Percentiles rank a stretch among this genome's conserved stretches.
These are phyloP conservation scores for Cutaneotrichosporon daszewskae DNA, from an alignment of 1,284 basidiomycete genomes.

Conservation along the genomic window DNA sequence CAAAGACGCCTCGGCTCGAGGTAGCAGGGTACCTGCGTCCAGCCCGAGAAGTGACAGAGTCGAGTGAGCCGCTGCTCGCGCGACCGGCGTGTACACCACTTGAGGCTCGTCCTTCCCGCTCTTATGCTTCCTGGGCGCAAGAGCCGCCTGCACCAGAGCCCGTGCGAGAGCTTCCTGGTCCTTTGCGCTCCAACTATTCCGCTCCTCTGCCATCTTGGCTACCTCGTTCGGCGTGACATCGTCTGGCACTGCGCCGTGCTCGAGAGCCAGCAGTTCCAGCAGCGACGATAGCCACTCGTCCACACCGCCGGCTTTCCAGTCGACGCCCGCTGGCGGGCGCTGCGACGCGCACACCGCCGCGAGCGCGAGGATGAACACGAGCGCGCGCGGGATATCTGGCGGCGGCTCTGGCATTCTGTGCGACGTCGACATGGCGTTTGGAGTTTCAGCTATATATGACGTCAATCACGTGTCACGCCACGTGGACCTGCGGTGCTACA, in stretches of 20 bases:
- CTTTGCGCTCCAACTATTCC: conserved; percentile 24
- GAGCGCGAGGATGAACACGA: conserved; percentile 32
- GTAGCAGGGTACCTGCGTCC: conserved; percentile 27
- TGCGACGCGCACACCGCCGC: conserved; percentile 27
- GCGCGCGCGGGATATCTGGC: conserved; percentile 7
- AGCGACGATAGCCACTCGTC: conserved; percentile 35
- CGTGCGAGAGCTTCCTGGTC: conserved; percentile 28
- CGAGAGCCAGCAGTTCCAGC: conserved; percentile 33
- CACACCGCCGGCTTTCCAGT: conserved; percentile 11
- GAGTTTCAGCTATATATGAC: too few relatives aligned
- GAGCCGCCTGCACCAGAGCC: conserved; percentile 33
- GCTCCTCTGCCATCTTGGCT: conserved; percentile 22
- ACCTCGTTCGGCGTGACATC: conserved; percentile 27
- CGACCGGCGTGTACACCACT: conserved; percentile 44
- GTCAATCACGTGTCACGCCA: too few relatives aligned
- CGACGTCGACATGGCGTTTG: neutral
- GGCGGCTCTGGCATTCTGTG: neutral
- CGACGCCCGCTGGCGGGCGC: conserved; percentile 16
- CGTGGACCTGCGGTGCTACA: too few relatives aligned
- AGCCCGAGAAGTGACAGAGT: conserved; percentile 43
- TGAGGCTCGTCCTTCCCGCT: conserved; percentile 10
- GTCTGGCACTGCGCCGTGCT: conserved; percentile 28
- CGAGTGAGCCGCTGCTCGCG: conserved; percentile 38
- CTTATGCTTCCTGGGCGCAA: conserved; percentile 20
- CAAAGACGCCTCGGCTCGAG: conserved; percentile 43